A percentile compares a stretch with the other conserved stretches of the same genome.
Evolutionary conservation across 768 basidiomycete genomes (phyloP).

Genomic region (Tricholoma matsutake): DNA sequence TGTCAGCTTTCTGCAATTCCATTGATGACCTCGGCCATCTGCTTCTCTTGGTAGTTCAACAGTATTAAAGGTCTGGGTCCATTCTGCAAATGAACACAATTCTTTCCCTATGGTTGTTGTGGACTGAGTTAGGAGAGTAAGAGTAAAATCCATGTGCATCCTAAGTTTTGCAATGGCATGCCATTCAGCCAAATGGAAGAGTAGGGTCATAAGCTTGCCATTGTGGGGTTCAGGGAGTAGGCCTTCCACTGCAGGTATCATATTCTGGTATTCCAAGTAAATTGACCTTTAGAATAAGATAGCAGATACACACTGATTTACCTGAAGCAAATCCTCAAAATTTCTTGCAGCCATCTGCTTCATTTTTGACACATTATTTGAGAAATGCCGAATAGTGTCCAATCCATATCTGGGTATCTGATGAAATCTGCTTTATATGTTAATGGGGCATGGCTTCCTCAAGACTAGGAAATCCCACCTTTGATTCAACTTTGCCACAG

Average conservation of each 20-base stretch:
- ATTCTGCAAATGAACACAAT: constrained; percentile 17
- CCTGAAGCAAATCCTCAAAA: constrained; percentile 30
- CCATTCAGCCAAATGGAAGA: constrained; percentile 25
- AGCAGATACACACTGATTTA: background rate
- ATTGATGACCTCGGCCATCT: background rate
- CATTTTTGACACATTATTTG: constrained; percentile 17
- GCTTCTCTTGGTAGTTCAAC: no score
- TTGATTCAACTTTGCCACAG: background rate
- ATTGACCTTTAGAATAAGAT: background rate
- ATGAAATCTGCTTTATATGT: constrained; percentile 30
- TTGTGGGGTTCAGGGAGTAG: constrained; percentile 27
- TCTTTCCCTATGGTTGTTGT: constrained; percentile 19
- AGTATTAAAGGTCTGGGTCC: constrained; percentile 20
- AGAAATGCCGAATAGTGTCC: constrained; percentile 20
- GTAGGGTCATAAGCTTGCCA: constrained; percentile 13
- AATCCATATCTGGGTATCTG: constrained; percentile 29
- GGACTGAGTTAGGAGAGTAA: constrained; percentile 16
- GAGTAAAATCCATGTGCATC: constrained; percentile 23
- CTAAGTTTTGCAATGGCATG: constrained; percentile 28
- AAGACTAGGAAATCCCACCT: background rate
- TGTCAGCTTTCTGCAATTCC: no score
- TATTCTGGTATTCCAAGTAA: constrained; percentile 17
- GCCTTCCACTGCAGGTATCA: constrained; percentile 32
- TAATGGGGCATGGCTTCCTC: no score
- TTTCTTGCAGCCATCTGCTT: constrained; percentile 20